Evolutionary conservation across 257 asterid genomes (phyloP), one percentile per base, ranked within the genome.

Genomic region (Jacaranda copaia): DNA sequence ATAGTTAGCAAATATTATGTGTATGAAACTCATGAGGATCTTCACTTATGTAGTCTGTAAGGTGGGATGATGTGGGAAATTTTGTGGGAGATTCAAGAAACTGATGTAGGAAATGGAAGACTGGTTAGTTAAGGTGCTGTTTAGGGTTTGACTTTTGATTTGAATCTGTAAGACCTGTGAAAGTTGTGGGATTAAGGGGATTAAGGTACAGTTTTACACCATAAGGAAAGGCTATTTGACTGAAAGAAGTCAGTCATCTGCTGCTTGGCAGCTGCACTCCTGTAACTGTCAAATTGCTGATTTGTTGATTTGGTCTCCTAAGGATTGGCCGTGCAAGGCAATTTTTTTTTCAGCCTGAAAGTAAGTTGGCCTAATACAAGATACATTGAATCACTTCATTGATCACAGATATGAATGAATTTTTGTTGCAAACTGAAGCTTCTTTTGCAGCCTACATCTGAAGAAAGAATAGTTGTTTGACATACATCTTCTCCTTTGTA

Each of bases 401-500:
- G 20, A 15, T 65, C 69, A 59, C 20, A 76, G 14, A 11, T 52
- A n/a, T 49, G 43, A 45, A 19, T 16, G 68, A 43, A 46, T 25
- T 68, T 71, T 45, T 15, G 19, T 75, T 60, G 19, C 58, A 60
- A 32, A 13, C 19, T 19, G 25, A 7, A 45, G 18, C 45, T 45
- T 61, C 55, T 57, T 51, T 13, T 52, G 45, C 51, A 77, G 32
- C 32, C 16, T 70, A 7, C 20, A 64, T 68, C 32, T 25, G 32
- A 25, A 25, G 32, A 25, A 25, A 8, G 68, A 3, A 65, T 51
- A 45, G 51, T 42, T 9, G 52, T 69, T 68, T 78, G 43, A 52
- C 78, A 68, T 39, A 65, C 55, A 15, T 61, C 57, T 74, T 60
- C 56, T 42, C 70, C 82, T 63, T 78, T 75, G 43, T 46, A 39